These are phyloP conservation scores for Backusella circina DNA, from an alignment of 192 early-diverging fungal species.

Conservation along the genomic window DNA sequence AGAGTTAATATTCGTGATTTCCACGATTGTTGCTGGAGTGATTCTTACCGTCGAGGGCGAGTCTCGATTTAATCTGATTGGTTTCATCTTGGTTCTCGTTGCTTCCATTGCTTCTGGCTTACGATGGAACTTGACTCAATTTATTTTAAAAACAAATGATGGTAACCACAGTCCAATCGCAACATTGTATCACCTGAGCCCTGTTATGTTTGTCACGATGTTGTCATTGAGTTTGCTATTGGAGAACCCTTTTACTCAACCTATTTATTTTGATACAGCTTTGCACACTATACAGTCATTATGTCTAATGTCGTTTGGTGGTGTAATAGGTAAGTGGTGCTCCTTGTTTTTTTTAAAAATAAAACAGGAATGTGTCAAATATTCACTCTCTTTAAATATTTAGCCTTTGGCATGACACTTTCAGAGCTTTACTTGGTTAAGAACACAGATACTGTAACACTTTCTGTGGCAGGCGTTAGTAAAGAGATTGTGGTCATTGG, in stretches of 20 bases:
- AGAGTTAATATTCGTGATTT: slow-evolving; percentile 58
- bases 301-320: slow-evolving; percentile 52
- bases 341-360: background rate
- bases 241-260: slow-evolving; percentile 54
- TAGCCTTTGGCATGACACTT: slow-evolving; percentile 73
- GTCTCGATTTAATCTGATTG: slow-evolving; percentile 55
- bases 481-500: slow-evolving; percentile 75
- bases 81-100: slow-evolving; percentile 54
- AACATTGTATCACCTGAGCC: slow-evolving; percentile 71
- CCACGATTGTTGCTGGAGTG: slow-evolving; percentile 73
- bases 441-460: slow-evolving; percentile 66
- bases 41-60: slow-evolving; percentile 70
- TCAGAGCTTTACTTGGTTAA: slow-evolving; percentile 74
- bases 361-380: background rate
- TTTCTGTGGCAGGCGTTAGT: slow-evolving; percentile 70
- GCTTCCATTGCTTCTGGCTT: slow-evolving; percentile 75
- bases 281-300: slow-evolving; percentile 37
- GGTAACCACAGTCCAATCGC: slow-evolving; percentile 77
- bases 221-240: slow-evolving; percentile 49
- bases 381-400: background rate
- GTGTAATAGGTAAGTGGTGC: slow-evolving; percentile 43
- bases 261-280: slow-evolving; percentile 45
- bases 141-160: slow-evolving; percentile 64
- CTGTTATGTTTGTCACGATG: slow-evolving; percentile 72
- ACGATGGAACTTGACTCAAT: slow-evolving; percentile 78